These are phyloP conservation scores for Fusarium sp. DNA, from an alignment of 2,329 filamentous ascomycete genomes.

Conservation along the genomic window DNA sequence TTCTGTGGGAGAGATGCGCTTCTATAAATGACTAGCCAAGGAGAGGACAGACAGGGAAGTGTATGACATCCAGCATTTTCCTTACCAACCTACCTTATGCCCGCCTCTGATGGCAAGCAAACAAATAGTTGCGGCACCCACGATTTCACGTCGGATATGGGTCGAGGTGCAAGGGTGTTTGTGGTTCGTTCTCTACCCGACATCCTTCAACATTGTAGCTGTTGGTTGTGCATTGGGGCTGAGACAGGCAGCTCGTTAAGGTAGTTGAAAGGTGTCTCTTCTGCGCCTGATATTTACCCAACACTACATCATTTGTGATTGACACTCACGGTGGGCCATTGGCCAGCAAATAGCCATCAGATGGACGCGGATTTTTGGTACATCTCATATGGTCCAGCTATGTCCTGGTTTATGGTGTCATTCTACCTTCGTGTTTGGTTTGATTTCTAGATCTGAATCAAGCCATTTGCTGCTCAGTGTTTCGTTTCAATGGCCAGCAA, in stretches of 20 bases:
- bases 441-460: background rate
- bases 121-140: conserved; percentile 13
- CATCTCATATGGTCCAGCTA: background rate
- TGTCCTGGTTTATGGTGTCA: background rate
- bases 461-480: conserved; percentile 18
- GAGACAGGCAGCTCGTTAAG: conserved; percentile 41
- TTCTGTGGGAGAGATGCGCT: conserved; percentile 36
- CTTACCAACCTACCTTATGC: conserved; percentile 10
- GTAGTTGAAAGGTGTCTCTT: background rate
- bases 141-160: conserved; percentile 17
- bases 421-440: conserved; percentile 20
- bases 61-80: background rate
- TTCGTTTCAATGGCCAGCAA: conserved; percentile 11
- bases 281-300: conserved; percentile 14
- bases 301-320: background rate
- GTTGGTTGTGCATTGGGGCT: conserved; percentile 48
- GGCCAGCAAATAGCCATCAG: background rate
- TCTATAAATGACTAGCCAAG: conserved; percentile 38
- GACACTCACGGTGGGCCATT: conserved; percentile 1
- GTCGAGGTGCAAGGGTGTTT: conserved; percentile 27
- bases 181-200: conserved; percentile 28
- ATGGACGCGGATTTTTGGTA: background rate
- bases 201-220: conserved; percentile 34
- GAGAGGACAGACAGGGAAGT: background rate
- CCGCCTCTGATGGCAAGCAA: conserved; percentile 28